Evolutionary conservation across 768 basidiomycete genomes (phyloP).

Genomic region (Phanerochaete sordida): DNA sequence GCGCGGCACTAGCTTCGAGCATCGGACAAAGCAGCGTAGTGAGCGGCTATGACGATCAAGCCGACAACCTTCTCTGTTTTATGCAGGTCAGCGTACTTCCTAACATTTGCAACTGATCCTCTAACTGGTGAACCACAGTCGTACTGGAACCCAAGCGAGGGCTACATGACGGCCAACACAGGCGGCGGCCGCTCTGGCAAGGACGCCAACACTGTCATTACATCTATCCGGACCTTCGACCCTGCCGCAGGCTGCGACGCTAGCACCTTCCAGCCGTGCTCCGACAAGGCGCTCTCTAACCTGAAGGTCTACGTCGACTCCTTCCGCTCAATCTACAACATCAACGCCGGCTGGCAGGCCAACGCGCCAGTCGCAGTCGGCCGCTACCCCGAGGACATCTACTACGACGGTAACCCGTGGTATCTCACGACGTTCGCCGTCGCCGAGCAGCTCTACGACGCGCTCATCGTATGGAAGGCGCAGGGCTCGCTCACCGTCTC

Average conservation of each 20-base stretch:
- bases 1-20: conserved; percentile 54
- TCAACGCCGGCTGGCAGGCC: conserved; percentile 57
- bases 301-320: conserved; percentile 69
- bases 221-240: conserved; percentile 82
- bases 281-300: conserved; percentile 71
- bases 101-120: too few species aligned
- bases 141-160: conserved; percentile 65
- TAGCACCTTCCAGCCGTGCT: conserved; percentile 79
- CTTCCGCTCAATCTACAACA: conserved; percentile 63
- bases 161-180: conserved; percentile 72
- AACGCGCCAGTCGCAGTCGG: conserved; percentile 66
- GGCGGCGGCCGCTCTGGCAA: conserved; percentile 73
- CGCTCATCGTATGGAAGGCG: conserved; percentile 61
- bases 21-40: conserved; percentile 49
- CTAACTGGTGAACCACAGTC: conserved; percentile 36
- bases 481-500: conserved; percentile 53
- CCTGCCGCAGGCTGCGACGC: conserved; percentile 67
- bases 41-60: conserved; percentile 51
- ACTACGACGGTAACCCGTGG: conserved; percentile 78
- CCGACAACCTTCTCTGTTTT: conserved; percentile 67
- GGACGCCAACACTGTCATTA: conserved; percentile 69
- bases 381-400: conserved; percentile 75
- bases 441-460: conserved; percentile 77
- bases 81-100: conserved; percentile 47
- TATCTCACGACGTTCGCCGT: conserved; percentile 69